Evolutionary conservation across 2,329 filamentous ascomycete genomes (phyloP).

Genomic region (Penicillium sp.): DNA sequence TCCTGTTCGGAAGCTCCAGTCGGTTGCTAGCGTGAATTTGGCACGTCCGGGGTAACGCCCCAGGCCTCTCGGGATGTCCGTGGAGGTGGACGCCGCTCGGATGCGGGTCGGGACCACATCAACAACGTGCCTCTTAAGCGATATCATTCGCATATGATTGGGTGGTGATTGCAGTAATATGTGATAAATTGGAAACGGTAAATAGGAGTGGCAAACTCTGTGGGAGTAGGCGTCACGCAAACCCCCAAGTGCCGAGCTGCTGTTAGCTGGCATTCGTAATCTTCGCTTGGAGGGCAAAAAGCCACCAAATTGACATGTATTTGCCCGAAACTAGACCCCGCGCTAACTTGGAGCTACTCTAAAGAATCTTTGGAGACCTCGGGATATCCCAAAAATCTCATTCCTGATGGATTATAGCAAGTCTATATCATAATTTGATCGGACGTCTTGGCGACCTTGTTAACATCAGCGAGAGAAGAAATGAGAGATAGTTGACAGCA

Average conservation of each 20-base stretch:
- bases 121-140: background rate
- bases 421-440: background rate
- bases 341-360: no score
- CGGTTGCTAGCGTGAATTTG: background rate
- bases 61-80: background rate
- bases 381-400: no score
- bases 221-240: background rate
- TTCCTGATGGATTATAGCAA: background rate
- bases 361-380: no score
- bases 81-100: background rate
- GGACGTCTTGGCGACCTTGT: background rate
- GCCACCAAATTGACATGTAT: no score
- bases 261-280: no score
- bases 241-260: no score
- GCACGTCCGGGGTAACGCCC: conserved; percentile 9
- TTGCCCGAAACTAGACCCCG: no score
- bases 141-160: background rate
- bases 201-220: background rate
- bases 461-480: background rate
- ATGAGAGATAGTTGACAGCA: conserved; percentile 1
- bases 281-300: no score
- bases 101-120: background rate
- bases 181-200: background rate
- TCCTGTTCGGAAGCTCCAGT: background rate
- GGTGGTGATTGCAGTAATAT: background rate